These are phyloP conservation scores for Cunninghamia lanceolata DNA, from an alignment of 75 land plant genomes.

Conservation along the genomic window DNA sequence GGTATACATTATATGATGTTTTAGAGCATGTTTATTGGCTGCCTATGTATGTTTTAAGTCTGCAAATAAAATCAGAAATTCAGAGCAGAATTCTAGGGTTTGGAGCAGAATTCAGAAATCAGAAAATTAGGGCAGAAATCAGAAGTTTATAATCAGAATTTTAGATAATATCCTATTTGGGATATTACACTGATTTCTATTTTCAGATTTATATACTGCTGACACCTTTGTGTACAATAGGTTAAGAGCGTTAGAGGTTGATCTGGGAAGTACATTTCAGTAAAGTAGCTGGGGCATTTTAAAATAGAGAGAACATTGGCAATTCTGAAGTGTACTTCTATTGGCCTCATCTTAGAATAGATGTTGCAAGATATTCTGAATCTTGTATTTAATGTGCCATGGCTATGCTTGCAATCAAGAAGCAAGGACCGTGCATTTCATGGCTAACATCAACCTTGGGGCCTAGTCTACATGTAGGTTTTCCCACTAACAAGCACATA, in stretches of 20 bases:
- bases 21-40: no score
- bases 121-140: no score
- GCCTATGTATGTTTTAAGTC: no score
- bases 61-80: no score
- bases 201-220: background rate
- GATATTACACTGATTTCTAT: no score
- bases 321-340: background rate
- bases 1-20: no score
- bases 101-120: no score
- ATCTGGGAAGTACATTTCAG: background rate
- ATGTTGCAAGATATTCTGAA: background rate
- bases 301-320: background rate
- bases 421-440: background rate
- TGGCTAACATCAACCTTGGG: background rate
- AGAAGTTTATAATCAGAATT: no score
- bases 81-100: no score
- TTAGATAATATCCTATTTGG: no score
- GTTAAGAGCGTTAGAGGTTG: background rate
- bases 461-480: background rate
- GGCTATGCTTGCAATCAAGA: background rate
- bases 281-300: background rate
- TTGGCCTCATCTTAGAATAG: background rate
- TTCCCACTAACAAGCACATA: background rate
- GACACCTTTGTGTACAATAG: background rate
- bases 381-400: background rate